These are phyloP conservation scores for Cladophialophora exuberans DNA, from an alignment of 2,329 filamentous ascomycete genomes.

Conservation along the genomic window DNA sequence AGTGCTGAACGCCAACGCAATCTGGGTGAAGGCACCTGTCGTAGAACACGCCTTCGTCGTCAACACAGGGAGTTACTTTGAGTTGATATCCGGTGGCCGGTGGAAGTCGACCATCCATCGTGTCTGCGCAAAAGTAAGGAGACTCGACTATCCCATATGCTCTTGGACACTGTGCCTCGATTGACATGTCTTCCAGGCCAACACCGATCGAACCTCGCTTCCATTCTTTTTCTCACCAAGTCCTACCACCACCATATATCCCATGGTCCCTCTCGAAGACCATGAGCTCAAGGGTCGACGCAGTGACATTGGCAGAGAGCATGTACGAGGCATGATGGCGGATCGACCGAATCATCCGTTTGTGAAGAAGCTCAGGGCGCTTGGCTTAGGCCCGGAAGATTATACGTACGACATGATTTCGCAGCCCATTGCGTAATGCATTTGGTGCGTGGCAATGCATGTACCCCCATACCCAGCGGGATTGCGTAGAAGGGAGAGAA, in stretches of 20 bases:
- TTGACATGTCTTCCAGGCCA: too few species aligned
- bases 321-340: slow-evolving; percentile 12
- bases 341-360: slow-evolving; percentile 13
- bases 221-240: slow-evolving; percentile 16
- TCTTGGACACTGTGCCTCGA: neutral
- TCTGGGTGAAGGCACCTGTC: slow-evolving; percentile 12
- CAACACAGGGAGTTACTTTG: slow-evolving; percentile 13
- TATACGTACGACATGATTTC: slow-evolving; percentile 13
- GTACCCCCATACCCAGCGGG: too few species aligned
- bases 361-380: slow-evolving; percentile 13
- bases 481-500: too few species aligned
- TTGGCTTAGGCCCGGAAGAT: neutral
- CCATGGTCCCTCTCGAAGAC: slow-evolving; percentile 5
- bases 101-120: slow-evolving; percentile 12
- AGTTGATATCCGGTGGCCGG: slow-evolving; percentile 11
- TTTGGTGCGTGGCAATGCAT: neutral
- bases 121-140: slow-evolving; percentile 10
- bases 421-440: slow-evolving; percentile 8
- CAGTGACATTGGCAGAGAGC: slow-evolving; percentile 13
- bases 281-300: neutral
- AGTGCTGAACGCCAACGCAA: slow-evolving; percentile 11
- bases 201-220: slow-evolving; percentile 16
- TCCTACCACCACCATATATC: slow-evolving; percentile 8
- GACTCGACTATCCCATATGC: neutral
- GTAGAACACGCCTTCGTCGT: slow-evolving; percentile 14